Conservation (phyloP, 495 filamentous ascomycete species). For the Hypoxylon subgilvum region DNA sequence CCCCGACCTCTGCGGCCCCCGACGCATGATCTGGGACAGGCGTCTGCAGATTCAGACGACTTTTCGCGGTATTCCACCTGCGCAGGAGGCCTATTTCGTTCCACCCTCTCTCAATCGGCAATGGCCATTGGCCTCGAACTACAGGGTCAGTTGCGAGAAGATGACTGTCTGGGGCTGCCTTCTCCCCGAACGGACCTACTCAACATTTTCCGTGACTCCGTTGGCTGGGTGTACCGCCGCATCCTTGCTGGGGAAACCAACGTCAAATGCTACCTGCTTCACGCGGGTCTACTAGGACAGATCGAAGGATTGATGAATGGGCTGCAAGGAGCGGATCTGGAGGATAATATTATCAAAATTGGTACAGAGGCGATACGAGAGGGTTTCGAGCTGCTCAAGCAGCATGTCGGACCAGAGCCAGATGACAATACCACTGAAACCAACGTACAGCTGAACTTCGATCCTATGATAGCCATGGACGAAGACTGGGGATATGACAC, state of each 20-base stretch:
- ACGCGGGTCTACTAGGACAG: slow-evolving; percentile 48
- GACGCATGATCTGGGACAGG: background rate
- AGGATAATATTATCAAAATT: slow-evolving; percentile 42
- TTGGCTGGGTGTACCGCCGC: slow-evolving; percentile 48
- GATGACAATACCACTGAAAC: background rate
- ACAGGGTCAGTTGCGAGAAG: slow-evolving; percentile 56
- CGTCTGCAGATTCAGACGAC: slow-evolving; percentile 36
- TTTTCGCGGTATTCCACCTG: slow-evolving; percentile 46
- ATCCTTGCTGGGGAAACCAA: slow-evolving; percentile 62
- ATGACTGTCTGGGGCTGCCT: slow-evolving; percentile 50
- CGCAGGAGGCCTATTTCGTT: slow-evolving; percentile 52
- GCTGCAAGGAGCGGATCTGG: slow-evolving; percentile 41
- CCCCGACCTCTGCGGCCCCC: slow-evolving; percentile 5
- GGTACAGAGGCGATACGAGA: slow-evolving; percentile 43
- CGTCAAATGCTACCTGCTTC: slow-evolving; percentile 61
- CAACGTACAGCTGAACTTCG: slow-evolving; percentile 15
- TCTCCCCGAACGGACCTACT: slow-evolving; percentile 56
- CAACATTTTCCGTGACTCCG: slow-evolving; percentile 52
- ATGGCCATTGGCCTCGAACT: slow-evolving; percentile 58
- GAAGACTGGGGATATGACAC: slow-evolving; percentile 26
- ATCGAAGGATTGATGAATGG: slow-evolving; percentile 52
- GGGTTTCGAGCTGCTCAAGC: slow-evolving; percentile 34
- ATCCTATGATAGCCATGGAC: slow-evolving; percentile 25
- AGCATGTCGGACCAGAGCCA: slow-evolving; percentile 1
- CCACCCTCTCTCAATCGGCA: slow-evolving; percentile 46